These are phyloP conservation scores for Begonia peltatifolia DNA, from an alignment of 306 rosid species.

Conservation along the genomic window DNA sequence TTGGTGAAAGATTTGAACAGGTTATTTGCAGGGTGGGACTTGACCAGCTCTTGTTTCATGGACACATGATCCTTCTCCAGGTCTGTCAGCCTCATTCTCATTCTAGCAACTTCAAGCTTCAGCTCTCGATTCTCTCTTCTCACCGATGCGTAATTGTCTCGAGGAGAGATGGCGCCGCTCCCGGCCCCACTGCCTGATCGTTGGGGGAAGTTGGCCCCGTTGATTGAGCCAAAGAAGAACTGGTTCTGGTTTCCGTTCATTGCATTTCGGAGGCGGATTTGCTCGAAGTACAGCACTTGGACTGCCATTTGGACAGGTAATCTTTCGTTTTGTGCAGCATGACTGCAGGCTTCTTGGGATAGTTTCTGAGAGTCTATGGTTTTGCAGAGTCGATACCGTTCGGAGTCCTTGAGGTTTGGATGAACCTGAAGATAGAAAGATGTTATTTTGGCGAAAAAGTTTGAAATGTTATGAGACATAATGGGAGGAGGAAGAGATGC, in stretches of 20 bases:
- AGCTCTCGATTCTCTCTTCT: conserved; percentile 91
- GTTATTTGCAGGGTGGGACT: conserved; percentile 63
- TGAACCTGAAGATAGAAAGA: conserved; percentile 45
- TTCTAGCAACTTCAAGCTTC: conserved; percentile 93
- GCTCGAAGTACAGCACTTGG: conserved; percentile 93
- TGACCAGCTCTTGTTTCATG: conserved; percentile 91
- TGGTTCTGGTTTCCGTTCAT: conserved; percentile 88
- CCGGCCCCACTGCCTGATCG: conserved; percentile 98
- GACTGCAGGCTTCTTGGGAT: conserved; percentile 94
- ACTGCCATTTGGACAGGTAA: conserved; percentile 93
- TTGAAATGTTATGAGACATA: neutral
- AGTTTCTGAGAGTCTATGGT: conserved; percentile 84
- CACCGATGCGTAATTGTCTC: conserved; percentile 95
- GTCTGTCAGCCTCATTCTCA: conserved; percentile 97
- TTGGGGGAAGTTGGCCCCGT: conserved; percentile 64
- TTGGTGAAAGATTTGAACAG: conserved; percentile 62
- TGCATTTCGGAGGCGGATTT: conserved; percentile 77
- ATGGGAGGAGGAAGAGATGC: conserved; percentile 9
- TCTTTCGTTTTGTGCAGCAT: conserved; percentile 94
- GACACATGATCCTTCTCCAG: conserved; percentile 88
- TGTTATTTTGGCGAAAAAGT: neutral
- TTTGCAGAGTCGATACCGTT: conserved; percentile 74
- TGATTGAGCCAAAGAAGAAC: conserved; percentile 56
- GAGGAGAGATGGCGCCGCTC: conserved; percentile 92
- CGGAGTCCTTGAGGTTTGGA: conserved; percentile 86